Conservation (phyloP, 306 rosid species). For the Vachellia pachyceras region DNA sequence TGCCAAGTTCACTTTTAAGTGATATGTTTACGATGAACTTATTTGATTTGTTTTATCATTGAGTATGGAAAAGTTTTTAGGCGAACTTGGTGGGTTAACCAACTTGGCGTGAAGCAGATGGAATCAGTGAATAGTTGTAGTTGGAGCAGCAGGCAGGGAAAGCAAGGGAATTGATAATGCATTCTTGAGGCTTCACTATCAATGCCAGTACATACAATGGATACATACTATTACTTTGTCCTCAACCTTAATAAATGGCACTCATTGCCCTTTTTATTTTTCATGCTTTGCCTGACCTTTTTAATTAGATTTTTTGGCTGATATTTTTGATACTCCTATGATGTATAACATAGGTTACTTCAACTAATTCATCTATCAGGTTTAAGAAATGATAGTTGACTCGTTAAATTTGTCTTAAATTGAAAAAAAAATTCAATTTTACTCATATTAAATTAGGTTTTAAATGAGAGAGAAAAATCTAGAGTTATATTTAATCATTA, state of each 20-base stretch:
- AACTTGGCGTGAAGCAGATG: not conserved
- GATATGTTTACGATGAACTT: no score
- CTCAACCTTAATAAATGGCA: constrained; percentile 16
- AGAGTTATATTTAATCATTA: no score
- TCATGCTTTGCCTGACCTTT: not conserved
- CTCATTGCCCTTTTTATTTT: not conserved
- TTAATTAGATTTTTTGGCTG: no score
- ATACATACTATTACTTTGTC: constrained; percentile 30
- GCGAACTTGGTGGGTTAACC: no score
- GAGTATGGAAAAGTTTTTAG: not conserved
- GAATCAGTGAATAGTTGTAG: not conserved
- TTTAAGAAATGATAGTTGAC: no score
- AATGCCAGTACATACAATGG: constrained; percentile 26
- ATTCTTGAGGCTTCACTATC: constrained; percentile 34
- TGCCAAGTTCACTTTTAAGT: not conserved
- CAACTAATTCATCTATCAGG: no score
- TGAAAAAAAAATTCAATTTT: no score
- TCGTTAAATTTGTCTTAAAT: no score
- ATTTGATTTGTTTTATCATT: not conserved
- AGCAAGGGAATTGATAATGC: constrained; percentile 38
- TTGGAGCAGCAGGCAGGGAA: constrained; percentile 31
- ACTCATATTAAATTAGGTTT: no score
- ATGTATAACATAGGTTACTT: no score
- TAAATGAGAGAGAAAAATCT: no score
- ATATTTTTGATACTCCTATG: no score